Percentiles rank a stretch among this genome's conserved stretches.
These are phyloP conservation scores for Centrapalus pauciflorus DNA, from an alignment of 129 eudicot species.

Conservation along the genomic window DNA sequence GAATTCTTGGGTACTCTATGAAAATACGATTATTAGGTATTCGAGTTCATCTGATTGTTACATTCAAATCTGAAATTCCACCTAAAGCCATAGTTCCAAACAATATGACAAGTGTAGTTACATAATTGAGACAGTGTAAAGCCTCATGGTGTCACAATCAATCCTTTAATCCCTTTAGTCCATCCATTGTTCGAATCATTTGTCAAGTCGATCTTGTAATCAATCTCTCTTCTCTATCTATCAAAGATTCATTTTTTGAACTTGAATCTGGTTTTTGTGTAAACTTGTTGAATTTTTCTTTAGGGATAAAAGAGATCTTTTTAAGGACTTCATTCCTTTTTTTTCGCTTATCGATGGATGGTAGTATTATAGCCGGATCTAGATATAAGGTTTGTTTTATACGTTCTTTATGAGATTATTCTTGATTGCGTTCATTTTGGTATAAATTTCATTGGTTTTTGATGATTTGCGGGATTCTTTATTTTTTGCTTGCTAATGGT, in stretches of 20 bases:
- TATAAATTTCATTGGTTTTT: not conserved
- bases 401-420: not conserved
- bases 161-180: too few species aligned
- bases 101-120: too few species aligned
- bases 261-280: conserved; percentile 18
- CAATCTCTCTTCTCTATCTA: conserved; percentile 4
- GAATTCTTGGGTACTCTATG: too few species aligned
- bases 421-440: not conserved
- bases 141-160: too few species aligned
- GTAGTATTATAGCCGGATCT: conserved; percentile 36
- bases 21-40: too few species aligned
- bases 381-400: conserved; percentile 37
- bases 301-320: not conserved
- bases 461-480: conserved; percentile 2
- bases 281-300: not conserved
- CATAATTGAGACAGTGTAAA: too few species aligned
- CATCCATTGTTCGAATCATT: too few species aligned
- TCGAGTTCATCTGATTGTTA: too few species aligned
- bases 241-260: conserved; percentile 14
- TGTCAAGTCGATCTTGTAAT: too few species aligned
- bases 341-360: conserved; percentile 20
- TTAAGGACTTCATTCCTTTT: not conserved
- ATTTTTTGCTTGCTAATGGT: conserved; percentile 22
- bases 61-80: too few species aligned
- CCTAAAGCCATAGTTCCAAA: too few species aligned